Conservation (phyloP, 2,329 filamentous ascomycete species). For the Aspergillus sp. region DNA sequence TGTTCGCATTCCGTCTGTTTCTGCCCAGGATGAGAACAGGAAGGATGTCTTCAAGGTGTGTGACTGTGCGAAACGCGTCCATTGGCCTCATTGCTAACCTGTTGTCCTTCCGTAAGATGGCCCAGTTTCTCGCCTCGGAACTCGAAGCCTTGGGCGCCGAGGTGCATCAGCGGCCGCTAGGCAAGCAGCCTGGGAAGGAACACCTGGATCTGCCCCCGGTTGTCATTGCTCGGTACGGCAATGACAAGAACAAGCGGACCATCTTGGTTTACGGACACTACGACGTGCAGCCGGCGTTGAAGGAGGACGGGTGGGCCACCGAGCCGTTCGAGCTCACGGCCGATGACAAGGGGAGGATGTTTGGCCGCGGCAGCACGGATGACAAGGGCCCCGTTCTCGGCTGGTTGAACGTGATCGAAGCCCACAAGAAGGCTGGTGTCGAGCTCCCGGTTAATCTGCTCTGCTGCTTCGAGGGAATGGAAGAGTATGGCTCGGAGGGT, state of each 20-base stretch:
- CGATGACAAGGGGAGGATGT: slow-evolving; percentile 90
- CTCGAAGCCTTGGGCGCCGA: slow-evolving; percentile 74
- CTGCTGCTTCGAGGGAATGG: slow-evolving; percentile 99
- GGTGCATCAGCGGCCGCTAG: slow-evolving; percentile 76
- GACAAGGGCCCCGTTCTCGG: slow-evolving; percentile 96
- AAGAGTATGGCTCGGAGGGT: slow-evolving; percentile 95
- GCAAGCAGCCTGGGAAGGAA: slow-evolving; percentile 86
- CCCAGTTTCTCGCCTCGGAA: slow-evolving; percentile 76
- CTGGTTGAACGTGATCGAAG: slow-evolving; percentile 97
- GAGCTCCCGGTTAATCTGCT: slow-evolving; percentile 96
- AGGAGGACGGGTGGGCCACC: slow-evolving; percentile 90
- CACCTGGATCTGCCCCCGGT: slow-evolving; percentile 87
- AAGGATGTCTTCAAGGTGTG: slow-evolving; percentile 74
- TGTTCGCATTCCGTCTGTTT: slow-evolving; percentile 93
- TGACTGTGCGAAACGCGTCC: slow-evolving; percentile 2
- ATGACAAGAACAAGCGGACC: slow-evolving; percentile 83
- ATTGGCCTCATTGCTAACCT: not conserved
- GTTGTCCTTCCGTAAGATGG: slow-evolving; percentile 53
- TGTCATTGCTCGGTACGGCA: slow-evolving; percentile 83
- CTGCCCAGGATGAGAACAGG: slow-evolving; percentile 77
- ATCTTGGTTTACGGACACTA: slow-evolving; percentile 98
- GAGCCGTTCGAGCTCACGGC: slow-evolving; percentile 85
- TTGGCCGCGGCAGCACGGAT: slow-evolving; percentile 87
- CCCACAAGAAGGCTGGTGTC: slow-evolving; percentile 86
- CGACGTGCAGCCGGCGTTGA: slow-evolving; percentile 90